phyloP scores from a whole-genome alignment of 2,329 filamentous ascomycete species.

The Botrytis pseudocinerea region DNA sequence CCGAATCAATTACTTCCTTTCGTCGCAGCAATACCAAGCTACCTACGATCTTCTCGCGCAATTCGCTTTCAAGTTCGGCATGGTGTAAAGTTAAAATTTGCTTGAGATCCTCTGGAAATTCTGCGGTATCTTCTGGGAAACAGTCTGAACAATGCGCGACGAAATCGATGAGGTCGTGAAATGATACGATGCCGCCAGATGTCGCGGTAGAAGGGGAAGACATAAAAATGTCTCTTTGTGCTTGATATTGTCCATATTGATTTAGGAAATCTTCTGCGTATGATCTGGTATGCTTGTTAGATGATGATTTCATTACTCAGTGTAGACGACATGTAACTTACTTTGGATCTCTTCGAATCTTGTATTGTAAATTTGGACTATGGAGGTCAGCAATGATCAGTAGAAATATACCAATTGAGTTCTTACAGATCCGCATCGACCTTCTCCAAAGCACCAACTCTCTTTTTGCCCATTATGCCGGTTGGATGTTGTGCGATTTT shows the following conservation, averaged over 20 bases:
- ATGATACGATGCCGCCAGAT: conserved; percentile 75
- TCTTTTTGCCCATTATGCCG: conserved; percentile 73
- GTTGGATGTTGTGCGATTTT: not conserved
- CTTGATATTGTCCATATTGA: conserved; percentile 89
- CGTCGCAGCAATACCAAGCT: conserved; percentile 83
- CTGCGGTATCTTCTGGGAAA: conserved; percentile 76
- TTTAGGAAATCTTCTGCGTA: conserved; percentile 87
- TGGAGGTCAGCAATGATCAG: conserved; percentile 32
- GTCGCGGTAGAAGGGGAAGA: conserved; percentile 77
- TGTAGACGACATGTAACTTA: conserved; percentile 45
- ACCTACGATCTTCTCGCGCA: conserved; percentile 92
- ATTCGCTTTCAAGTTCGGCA: conserved; percentile 74
- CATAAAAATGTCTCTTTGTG: conserved; percentile 88
- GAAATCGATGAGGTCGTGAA: conserved; percentile 90
- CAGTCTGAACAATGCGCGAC: conserved; percentile 92
- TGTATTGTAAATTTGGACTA: conserved; percentile 84
- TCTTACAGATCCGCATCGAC: conserved; percentile 82
- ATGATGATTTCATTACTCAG: conserved; percentile 5
- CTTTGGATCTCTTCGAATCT: conserved; percentile 83
- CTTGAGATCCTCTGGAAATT: conserved; percentile 79
- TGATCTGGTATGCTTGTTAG: conserved; percentile 53
- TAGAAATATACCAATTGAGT: conserved; percentile 27
- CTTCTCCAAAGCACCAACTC: conserved; percentile 91
- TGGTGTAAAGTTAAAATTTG: conserved; percentile 81
- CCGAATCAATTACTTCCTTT: conserved; percentile 89